Percentiles rank a stretch among this genome's conserved stretches.
Evolutionary conservation across 768 basidiomycete genomes (phyloP).

Genomic region (Coprinellus aureogranulatus): DNA sequence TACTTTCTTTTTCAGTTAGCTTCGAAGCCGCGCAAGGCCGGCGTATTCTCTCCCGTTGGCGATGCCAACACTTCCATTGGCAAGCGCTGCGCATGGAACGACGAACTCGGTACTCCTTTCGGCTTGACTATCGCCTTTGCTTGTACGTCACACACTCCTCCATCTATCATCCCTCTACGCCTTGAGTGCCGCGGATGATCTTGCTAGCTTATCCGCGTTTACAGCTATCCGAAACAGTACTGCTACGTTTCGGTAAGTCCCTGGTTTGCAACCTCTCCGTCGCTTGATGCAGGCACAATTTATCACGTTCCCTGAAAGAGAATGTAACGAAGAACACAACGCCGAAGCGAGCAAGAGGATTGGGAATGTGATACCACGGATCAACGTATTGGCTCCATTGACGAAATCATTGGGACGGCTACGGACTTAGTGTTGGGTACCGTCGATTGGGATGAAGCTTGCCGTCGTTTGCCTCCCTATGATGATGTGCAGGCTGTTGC

Average conservation of each 20-base stretch:
- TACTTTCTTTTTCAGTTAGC: constrained; percentile 49
- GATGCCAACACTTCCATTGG: constrained; percentile 95
- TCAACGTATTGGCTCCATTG: constrained; percentile 86
- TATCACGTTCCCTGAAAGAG: constrained; percentile 9
- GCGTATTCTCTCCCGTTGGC: constrained; percentile 91
- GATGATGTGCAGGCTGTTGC: constrained; percentile 83
- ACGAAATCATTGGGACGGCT: constrained; percentile 82
- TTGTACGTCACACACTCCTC: constrained; percentile 33
- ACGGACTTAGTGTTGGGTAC: constrained; percentile 73
- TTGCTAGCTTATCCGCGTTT: background rate
- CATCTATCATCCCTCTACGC: background rate
- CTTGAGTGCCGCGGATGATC: background rate
- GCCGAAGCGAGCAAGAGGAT: too few relatives aligned
- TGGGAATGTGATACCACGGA: constrained; percentile 94
- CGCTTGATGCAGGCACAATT: constrained; percentile 3
- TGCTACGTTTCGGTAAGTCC: constrained; percentile 84
- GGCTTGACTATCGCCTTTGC: constrained; percentile 97
- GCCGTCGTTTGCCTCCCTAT: constrained; percentile 68
- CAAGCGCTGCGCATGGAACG: constrained; percentile 95
- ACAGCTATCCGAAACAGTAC: constrained; percentile 88
- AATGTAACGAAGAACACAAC: too few relatives aligned
- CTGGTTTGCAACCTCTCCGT: constrained; percentile 11
- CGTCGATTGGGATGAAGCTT: constrained; percentile 77
- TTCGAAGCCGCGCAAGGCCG: constrained; percentile 79
- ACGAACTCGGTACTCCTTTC: constrained; percentile 97